Percentiles rank a stretch among this genome's conserved stretches.
Conservation (phyloP, 2,329 filamentous ascomycete genomes). For the Cadophora sp. region DNA sequence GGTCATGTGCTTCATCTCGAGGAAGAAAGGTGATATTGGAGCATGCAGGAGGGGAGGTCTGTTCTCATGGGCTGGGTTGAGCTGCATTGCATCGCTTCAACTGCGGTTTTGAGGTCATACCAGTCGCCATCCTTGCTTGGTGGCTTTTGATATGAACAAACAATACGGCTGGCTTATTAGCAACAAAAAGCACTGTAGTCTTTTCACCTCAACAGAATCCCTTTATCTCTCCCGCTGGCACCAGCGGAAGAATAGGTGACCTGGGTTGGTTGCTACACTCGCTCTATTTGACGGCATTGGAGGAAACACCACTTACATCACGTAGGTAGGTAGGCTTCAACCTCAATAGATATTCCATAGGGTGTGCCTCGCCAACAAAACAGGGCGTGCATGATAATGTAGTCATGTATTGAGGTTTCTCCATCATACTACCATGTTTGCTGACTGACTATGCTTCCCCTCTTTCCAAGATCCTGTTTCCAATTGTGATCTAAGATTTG, state of each 20-base stretch:
- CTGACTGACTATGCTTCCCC: neutral
- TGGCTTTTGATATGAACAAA: conserved; percentile 6
- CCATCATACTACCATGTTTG: neutral
- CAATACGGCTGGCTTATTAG: conserved; percentile 7
- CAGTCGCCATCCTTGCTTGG: conserved; percentile 3
- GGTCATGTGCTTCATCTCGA: neutral
- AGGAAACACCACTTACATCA: neutral
- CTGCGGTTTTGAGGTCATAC: conserved; percentile 7
- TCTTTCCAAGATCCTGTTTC: neutral
- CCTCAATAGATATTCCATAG: neutral
- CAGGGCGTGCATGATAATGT: conserved; percentile 19
- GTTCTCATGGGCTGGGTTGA: neutral
- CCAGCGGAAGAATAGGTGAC: neutral
- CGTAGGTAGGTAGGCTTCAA: neutral
- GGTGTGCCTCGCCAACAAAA: neutral
- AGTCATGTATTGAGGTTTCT: conserved; percentile 10
- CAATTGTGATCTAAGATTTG: neutral
- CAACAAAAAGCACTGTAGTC: conserved; percentile 9
- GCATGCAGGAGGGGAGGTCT: neutral
- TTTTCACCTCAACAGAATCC: neutral
- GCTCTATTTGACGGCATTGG: neutral
- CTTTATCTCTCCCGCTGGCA: neutral
- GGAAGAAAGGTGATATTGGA: neutral
- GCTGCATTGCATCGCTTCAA: conserved; percentile 1
- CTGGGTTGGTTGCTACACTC: conserved; percentile 6